Conservation (phyloP, 768 basidiomycete species). For the Ephemerocybe angulata region DNA sequence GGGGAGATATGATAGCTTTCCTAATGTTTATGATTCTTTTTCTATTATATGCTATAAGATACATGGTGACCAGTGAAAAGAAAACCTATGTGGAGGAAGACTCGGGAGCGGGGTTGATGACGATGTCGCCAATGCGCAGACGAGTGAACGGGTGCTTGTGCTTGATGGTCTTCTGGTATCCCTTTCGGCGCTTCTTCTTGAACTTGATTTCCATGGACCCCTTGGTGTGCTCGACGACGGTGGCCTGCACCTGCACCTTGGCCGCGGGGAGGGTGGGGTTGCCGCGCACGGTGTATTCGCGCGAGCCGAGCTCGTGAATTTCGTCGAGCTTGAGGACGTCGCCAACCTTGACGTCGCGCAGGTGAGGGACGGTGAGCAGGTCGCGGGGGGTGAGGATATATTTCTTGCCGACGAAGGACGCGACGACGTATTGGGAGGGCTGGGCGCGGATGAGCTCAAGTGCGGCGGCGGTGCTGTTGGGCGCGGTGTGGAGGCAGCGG, state of each 20-base stretch:
- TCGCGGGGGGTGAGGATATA: slow-evolving; percentile 90
- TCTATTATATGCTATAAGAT: slow-evolving; percentile 16
- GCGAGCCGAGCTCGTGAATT: slow-evolving; percentile 92
- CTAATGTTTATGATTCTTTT: slow-evolving; percentile 8
- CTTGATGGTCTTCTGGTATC: slow-evolving; percentile 90
- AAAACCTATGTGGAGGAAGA: slow-evolving; percentile 25
- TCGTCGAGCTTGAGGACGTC: slow-evolving; percentile 78
- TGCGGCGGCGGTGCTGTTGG: slow-evolving; percentile 51
- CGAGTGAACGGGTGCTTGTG: slow-evolving; percentile 97
- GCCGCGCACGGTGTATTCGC: slow-evolving; percentile 89
- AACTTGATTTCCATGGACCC: slow-evolving; percentile 86
- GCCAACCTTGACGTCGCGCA: slow-evolving; percentile 83
- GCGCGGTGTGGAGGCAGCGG: slow-evolving; percentile 24
- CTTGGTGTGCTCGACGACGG: slow-evolving; percentile 97
- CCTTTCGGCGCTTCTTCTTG: slow-evolving; percentile 98
- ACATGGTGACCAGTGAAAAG: slow-evolving; percentile 16
- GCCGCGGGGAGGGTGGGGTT: slow-evolving; percentile 64
- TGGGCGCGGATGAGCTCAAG: slow-evolving; percentile 84
- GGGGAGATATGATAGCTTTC: slow-evolving; percentile 64
- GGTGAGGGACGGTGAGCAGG: slow-evolving; percentile 87
- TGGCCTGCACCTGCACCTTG: slow-evolving; percentile 74
- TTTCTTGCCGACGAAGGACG: slow-evolving; percentile 79
- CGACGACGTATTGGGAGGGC: slow-evolving; percentile 89
- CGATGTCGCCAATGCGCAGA: slow-evolving; percentile 84
- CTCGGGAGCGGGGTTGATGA: slow-evolving; percentile 31